phyloP scores from a whole-genome alignment of 345 rosid genomes.

The Eutrema japonicum region DNA sequence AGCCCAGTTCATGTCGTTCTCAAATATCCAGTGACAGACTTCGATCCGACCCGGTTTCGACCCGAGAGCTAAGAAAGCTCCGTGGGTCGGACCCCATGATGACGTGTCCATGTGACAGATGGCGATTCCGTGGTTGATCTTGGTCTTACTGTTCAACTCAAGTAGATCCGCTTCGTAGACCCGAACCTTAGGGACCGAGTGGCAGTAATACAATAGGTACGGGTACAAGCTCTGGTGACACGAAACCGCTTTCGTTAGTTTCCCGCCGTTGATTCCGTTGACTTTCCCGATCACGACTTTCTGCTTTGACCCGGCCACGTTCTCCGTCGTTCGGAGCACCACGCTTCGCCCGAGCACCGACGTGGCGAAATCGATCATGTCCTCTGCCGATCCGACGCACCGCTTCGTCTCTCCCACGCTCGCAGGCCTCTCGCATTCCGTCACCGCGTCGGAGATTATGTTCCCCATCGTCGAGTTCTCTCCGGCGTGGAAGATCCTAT shows the following conservation, averaged over 20 bases:
- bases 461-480: conserved; percentile 68
- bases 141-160: conserved; percentile 48
- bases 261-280: conserved; percentile 69
- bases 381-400: conserved; percentile 79
- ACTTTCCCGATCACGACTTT: conserved; percentile 62
- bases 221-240: conserved; percentile 86
- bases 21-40: conserved; percentile 90
- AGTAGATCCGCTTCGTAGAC: conserved; percentile 74
- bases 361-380: conserved; percentile 78
- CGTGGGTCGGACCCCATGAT: conserved; percentile 71
- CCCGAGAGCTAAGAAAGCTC: conserved; percentile 72
- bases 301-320: conserved; percentile 56
- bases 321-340: conserved; percentile 60
- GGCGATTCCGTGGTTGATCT: conserved; percentile 80
- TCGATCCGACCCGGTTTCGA: conserved; percentile 74
- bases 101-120: conserved; percentile 87
- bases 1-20: conserved; percentile 83
- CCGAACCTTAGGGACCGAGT: conserved; percentile 82
- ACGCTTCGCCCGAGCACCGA: conserved; percentile 61
- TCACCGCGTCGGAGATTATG: conserved; percentile 53
- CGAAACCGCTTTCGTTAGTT: conserved; percentile 67
- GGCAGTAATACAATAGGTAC: conserved; percentile 75
- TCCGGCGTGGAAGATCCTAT: conserved; percentile 58
- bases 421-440: conserved; percentile 70
- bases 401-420: conserved; percentile 79